Evolutionary conservation across 805 yeast species (phyloP).

Genomic region (Hanseniaspora mollemarum): DNA sequence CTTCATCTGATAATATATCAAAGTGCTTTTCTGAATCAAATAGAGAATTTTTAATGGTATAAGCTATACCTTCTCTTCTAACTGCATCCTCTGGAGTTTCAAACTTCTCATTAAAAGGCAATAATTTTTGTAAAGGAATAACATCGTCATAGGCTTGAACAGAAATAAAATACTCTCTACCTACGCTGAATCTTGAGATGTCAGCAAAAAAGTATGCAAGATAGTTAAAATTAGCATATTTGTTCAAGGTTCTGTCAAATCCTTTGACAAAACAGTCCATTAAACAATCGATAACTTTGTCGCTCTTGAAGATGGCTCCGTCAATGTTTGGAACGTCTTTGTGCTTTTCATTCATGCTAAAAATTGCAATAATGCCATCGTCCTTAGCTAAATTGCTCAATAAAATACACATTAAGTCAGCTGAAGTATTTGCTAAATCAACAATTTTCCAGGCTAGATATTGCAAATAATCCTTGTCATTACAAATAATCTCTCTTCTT

Average conservation of each 20-base stretch:
- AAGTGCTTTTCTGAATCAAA: conserved; percentile 67
- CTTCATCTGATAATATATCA: conserved; percentile 45
- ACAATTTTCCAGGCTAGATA: conserved; percentile 41
- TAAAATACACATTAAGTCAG: conserved; percentile 74
- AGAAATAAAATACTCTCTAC: conserved; percentile 67
- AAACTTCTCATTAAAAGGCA: conserved; percentile 72
- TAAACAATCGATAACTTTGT: conserved; percentile 58
- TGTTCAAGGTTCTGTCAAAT: conserved; percentile 56
- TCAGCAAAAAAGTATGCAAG: conserved; percentile 84
- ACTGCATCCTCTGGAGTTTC: conserved; percentile 42
- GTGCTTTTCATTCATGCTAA: conserved; percentile 31
- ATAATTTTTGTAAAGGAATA: conserved; percentile 67
- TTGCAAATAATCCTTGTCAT: conserved; percentile 47
- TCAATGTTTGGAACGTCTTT: conserved; percentile 31
- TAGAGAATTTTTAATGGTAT: conserved; percentile 79
- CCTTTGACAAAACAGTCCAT: conserved; percentile 88
- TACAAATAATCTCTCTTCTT: conserved; percentile 47
- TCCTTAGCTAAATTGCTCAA: conserved; percentile 77
- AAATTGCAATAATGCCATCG: conserved; percentile 46
- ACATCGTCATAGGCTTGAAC: conserved; percentile 63
- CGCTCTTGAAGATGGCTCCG: conserved; percentile 45
- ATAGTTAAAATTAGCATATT: conserved; percentile 66
- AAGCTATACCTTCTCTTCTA: conserved; percentile 85
- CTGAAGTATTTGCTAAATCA: conserved; percentile 48
- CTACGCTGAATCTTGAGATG: conserved; percentile 59